Percentiles rank a stretch among this genome's conserved stretches.
Evolutionary conservation across 306 rosid genomes (phyloP).

Genomic region (Urtica urens): DNA sequence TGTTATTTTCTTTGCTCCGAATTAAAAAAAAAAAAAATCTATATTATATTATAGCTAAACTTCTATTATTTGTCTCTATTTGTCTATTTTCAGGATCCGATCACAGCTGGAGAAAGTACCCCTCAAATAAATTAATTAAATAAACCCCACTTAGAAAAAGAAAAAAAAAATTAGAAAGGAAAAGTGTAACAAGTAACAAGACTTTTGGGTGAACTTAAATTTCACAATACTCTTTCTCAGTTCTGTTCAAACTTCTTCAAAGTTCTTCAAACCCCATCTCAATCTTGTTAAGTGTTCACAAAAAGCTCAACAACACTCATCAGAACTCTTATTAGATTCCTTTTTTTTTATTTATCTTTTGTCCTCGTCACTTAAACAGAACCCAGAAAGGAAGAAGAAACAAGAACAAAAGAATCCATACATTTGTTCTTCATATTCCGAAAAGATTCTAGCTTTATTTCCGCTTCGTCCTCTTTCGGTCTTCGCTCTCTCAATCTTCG

Average conservation of each 20-base stretch:
- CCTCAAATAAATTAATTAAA: too few species aligned
- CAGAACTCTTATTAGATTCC: not conserved
- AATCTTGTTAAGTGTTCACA: not conserved
- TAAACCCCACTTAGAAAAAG: too few species aligned
- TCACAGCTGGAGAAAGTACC: slow-evolving; percentile 26
- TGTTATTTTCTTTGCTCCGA: too few species aligned
- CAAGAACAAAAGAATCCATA: slow-evolving; percentile 9
- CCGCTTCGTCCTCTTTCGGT: not conserved
- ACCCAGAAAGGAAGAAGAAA: not conserved
- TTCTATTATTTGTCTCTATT: slow-evolving; percentile 32
- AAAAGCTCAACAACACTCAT: not conserved
- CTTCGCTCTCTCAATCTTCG: not conserved
- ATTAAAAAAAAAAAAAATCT: too few species aligned
- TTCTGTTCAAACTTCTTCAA: not conserved
- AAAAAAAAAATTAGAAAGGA: not conserved
- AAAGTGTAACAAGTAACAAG: not conserved
- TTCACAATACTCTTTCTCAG: not conserved
- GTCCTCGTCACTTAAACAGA: not conserved
- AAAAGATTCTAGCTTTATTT: not conserved
- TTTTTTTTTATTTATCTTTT: not conserved
- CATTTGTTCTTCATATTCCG: slow-evolving; percentile 12
- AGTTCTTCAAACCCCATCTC: slow-evolving; percentile 25
- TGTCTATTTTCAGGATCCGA: slow-evolving; percentile 20
- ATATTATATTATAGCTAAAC: too few species aligned
- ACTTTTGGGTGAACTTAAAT: slow-evolving; percentile 7